Evolutionary conservation across 306 rosid species (phyloP).

Genomic region (Urtica urens): DNA sequence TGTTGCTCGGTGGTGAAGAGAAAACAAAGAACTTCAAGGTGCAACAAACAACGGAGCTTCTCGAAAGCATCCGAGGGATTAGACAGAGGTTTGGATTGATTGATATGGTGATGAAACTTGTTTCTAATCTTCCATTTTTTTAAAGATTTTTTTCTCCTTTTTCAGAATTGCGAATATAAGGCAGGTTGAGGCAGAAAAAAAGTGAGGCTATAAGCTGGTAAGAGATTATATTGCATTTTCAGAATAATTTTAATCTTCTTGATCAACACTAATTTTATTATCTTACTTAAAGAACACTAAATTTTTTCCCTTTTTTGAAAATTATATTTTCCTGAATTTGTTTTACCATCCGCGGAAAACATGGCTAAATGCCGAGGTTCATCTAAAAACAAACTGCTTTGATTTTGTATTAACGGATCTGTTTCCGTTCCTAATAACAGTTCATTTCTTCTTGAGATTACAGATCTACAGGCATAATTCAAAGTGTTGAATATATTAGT

Average conservation of each 20-base stretch:
- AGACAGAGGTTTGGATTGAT: constrained; percentile 49
- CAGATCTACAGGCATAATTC: background rate
- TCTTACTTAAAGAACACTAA: no score
- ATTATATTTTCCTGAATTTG: no score
- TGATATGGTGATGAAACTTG: constrained; percentile 3
- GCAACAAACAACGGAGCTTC: constrained; percentile 60
- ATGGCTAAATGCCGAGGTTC: no score
- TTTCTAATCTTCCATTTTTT: no score
- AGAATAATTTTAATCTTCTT: no score
- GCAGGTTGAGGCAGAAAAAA: constrained; percentile 28
- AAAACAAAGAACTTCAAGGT: constrained; percentile 49
- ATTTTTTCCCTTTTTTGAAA: no score
- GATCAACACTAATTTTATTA: no score
- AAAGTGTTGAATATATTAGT: no score
- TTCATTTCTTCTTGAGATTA: background rate
- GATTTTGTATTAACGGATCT: background rate
- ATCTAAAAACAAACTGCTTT: no score
- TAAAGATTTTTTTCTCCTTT: constrained; percentile 6
- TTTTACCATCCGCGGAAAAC: no score
- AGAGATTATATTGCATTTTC: background rate
- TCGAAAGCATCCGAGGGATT: constrained; percentile 44
- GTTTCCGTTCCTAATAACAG: background rate
- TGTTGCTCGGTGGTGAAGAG: constrained; percentile 41
- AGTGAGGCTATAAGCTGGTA: constrained; percentile 35
- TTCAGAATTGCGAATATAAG: constrained; percentile 40